Evolutionary conservation across 2,329 filamentous ascomycete species (phyloP).

Genomic region (Eurotiales sp.): DNA sequence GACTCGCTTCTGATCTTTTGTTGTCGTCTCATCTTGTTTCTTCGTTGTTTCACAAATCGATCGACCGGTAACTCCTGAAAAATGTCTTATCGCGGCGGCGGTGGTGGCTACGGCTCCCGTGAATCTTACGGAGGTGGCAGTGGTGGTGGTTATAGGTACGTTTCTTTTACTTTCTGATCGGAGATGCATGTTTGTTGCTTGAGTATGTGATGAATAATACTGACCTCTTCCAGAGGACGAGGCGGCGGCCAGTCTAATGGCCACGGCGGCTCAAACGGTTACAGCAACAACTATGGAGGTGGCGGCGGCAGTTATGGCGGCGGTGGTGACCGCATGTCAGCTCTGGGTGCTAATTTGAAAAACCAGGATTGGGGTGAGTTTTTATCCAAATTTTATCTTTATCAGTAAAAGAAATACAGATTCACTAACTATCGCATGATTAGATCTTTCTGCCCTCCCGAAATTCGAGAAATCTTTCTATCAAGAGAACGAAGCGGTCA

Average conservation of each 20-base stretch:
- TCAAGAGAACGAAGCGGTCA: slow-evolving; percentile 84
- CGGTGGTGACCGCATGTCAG: slow-evolving; percentile 87
- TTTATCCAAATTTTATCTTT: slow-evolving; percentile 11
- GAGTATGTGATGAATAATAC: slow-evolving; percentile 1
- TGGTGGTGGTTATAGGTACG: slow-evolving; percentile 53
- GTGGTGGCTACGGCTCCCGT: slow-evolving; percentile 40
- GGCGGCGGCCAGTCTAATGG: slow-evolving; percentile 41
- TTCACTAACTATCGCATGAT: slow-evolving; percentile 24
- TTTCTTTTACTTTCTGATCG: slow-evolving; percentile 12
- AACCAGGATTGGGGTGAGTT: slow-evolving; percentile 81
- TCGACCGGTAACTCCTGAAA: slow-evolving; percentile 22
- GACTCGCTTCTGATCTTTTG: too few relatives aligned
- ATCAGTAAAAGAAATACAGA: not conserved
- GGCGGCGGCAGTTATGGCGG: slow-evolving; percentile 53
- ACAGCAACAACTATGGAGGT: slow-evolving; percentile 38
- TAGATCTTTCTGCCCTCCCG: slow-evolving; percentile 73
- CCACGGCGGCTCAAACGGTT: slow-evolving; percentile 45
- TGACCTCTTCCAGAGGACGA: slow-evolving; percentile 27
- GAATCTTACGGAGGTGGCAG: slow-evolving; percentile 48
- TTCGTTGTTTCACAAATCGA: not conserved
- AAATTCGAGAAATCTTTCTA: slow-evolving; percentile 99
- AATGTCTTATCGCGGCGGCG: slow-evolving; percentile 66
- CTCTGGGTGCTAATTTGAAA: slow-evolving; percentile 82
- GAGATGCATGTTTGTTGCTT: not conserved
- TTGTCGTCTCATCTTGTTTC: not conserved